A percentile compares a stretch with the other conserved stretches of the same genome.
Evolutionary conservation across 2,329 filamentous ascomycete species (phyloP).

Genomic region (Trichoderma sp.): DNA sequence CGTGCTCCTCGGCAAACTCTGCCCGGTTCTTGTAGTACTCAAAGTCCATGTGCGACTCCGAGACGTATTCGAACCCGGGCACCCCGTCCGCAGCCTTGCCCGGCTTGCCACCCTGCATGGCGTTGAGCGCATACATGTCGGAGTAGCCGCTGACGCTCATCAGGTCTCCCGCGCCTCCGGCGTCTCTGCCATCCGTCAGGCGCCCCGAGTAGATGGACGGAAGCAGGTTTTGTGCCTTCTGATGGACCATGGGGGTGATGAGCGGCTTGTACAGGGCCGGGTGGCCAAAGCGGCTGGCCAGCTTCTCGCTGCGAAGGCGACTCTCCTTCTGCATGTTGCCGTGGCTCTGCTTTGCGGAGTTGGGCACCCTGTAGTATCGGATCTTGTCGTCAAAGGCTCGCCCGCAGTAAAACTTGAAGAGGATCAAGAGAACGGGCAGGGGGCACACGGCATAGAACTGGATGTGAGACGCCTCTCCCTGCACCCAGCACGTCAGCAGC

Average conservation of each 20-base stretch:
- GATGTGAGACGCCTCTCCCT: slow-evolving; percentile 60
- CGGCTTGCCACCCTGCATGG: slow-evolving; percentile 65
- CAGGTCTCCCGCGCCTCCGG: slow-evolving; percentile 57
- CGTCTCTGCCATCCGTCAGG: slow-evolving; percentile 66
- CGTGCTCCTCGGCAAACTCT: slow-evolving; percentile 84
- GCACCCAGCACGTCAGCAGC: slow-evolving; percentile 73
- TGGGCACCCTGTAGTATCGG: slow-evolving; percentile 74
- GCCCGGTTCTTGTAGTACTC: slow-evolving; percentile 87
- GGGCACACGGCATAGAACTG: slow-evolving; percentile 72
- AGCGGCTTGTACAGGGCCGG: slow-evolving; percentile 86
- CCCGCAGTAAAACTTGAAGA: slow-evolving; percentile 85
- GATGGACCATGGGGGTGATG: slow-evolving; percentile 93
- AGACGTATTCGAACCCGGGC: slow-evolving; percentile 86
- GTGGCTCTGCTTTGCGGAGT: slow-evolving; percentile 53
- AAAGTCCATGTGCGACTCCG: slow-evolving; percentile 84
- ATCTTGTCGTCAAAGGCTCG: slow-evolving; percentile 75
- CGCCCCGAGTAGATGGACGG: slow-evolving; percentile 85
- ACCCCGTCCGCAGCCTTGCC: slow-evolving; percentile 51
- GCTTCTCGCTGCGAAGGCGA: slow-evolving; percentile 64
- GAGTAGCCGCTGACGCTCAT: slow-evolving; percentile 72
- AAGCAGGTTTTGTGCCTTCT: slow-evolving; percentile 83
- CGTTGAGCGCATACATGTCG: slow-evolving; percentile 76
- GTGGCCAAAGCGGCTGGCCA: slow-evolving; percentile 81
- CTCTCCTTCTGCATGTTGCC: slow-evolving; percentile 53
- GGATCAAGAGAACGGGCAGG: slow-evolving; percentile 74